Base-by-base conservation (phyloP, 139 green algal genomes). In the Chlamydomonas schloesseri region DNA sequence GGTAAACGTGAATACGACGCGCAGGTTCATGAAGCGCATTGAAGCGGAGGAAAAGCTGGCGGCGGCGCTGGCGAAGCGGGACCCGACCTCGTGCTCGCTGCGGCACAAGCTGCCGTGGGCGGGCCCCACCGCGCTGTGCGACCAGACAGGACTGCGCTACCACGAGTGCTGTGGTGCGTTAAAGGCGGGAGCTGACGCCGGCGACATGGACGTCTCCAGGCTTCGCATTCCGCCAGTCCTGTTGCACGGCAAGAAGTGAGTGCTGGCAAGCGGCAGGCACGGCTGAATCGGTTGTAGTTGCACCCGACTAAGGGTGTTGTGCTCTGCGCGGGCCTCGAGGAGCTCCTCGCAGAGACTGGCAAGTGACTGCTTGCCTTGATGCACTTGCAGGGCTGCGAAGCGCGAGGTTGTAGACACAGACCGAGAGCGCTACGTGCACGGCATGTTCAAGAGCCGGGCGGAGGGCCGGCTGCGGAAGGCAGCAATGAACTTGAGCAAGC, bases 101-200 rank as follows among this genome's bases (percentile, higher is more conserved):
- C 60, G 70, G 21, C 60, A 60, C 33, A 73, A 83, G 46, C 71
- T 87, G 58, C 34, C 83, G 9, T 90, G 76, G 71, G 28, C 83
- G 31, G 79, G 86, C 31, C 34, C 69, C 17, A 46, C 71, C 18
- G 86, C 86, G 24, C 3, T 84, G 18, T 90, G 86, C 53, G 69
- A 71, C 37, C 79, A 67, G 24, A 90, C 86, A 5, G 71, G 79
- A 11, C 86, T 86, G 17, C 77, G 69, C 70, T 87, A 87, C 72
- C 70, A 37, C 29, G 55, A 90, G 58, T 90, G 86, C 71, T 90
- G 86, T 47, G 86, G 86, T 36, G 11, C 29, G 23, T 9, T n/a
- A 0, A 34, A 8, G 34, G 75, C 75, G 23, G 36, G 34, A 17
- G 70, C 71, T 3, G 71, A 4, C 1, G 24, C 37, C 46, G 36